phyloP scores from a whole-genome alignment of 495 filamentous ascomycete genomes.

The Acidomyces sp. region DNA sequence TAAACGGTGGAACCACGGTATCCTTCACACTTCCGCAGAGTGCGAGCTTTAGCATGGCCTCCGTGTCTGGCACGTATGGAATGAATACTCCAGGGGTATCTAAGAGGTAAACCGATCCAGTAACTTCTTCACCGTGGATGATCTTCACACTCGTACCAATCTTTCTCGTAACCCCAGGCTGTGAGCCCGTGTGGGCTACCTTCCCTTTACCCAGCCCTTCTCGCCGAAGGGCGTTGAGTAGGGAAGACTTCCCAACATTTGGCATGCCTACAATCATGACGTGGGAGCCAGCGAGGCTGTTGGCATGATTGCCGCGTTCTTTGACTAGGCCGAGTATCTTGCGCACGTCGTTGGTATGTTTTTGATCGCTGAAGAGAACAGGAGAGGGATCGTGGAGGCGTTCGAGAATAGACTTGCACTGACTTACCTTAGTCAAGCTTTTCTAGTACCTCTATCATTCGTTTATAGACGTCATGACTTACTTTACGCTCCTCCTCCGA shows the following conservation, averaged over 20 bases:
- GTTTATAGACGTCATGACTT: no score
- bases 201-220: slow-evolving; percentile 58
- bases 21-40: slow-evolving; percentile 87
- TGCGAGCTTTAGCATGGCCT: slow-evolving; percentile 85
- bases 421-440: background rate
- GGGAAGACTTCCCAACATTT: slow-evolving; percentile 83
- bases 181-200: slow-evolving; percentile 66
- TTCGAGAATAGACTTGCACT: slow-evolving; percentile 32
- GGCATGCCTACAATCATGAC: slow-evolving; percentile 92
- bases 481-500: slow-evolving; percentile 16
- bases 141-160: slow-evolving; percentile 75
- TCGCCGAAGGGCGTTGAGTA: slow-evolving; percentile 73
- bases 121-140: slow-evolving; percentile 30
- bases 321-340: slow-evolving; percentile 46
- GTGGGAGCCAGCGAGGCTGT: slow-evolving; percentile 55
- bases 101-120: slow-evolving; percentile 47
- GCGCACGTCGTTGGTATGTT: slow-evolving; percentile 36
- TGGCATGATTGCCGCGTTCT: slow-evolving; percentile 31
- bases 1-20: slow-evolving; percentile 58
- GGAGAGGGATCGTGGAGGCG: slow-evolving; percentile 41
- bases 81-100: slow-evolving; percentile 84
- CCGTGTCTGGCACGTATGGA: slow-evolving; percentile 70
- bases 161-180: slow-evolving; percentile 83
- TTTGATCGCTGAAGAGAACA: slow-evolving; percentile 52
- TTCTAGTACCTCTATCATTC: no score